phyloP scores from a whole-genome alignment of 306 rosid genomes.

The Medicago lupulina region DNA sequence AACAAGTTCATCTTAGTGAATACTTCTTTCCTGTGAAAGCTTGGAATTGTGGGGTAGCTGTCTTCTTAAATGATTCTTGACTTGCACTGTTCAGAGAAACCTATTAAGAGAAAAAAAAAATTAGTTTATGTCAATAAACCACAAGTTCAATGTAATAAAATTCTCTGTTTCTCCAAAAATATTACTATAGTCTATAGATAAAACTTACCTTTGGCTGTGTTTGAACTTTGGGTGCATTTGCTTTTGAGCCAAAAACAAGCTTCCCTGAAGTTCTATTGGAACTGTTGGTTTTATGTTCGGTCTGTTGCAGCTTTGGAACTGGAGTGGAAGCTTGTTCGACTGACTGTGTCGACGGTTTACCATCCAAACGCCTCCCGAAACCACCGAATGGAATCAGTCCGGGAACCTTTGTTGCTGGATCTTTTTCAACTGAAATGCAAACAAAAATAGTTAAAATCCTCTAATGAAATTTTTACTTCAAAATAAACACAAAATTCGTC shows the following conservation, averaged over 20 bases:
- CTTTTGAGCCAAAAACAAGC: conserved; percentile 60
- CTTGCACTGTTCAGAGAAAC: conserved; percentile 35
- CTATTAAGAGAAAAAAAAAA: too few species aligned
- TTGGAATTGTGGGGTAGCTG: conserved; percentile 53
- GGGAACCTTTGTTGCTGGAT: conserved; percentile 43
- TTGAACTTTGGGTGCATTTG: conserved; percentile 7
- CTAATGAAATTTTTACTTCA: not conserved
- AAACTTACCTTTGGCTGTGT: conserved; percentile 33
- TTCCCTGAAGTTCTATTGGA: conserved; percentile 47
- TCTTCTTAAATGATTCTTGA: conserved; percentile 45
- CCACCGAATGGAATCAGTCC: conserved; percentile 56
- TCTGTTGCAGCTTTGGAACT: conserved; percentile 37
- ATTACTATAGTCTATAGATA: too few species aligned
- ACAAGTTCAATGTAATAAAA: too few species aligned
- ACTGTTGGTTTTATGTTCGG: conserved; percentile 38
- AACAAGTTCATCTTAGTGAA: conserved; percentile 44
- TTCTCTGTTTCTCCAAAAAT: too few species aligned
- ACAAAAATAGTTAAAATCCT: not conserved
- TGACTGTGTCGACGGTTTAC: conserved; percentile 47
- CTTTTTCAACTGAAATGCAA: conserved; percentile 54
- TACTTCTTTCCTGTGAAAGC: conserved; percentile 68
- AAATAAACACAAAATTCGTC: not conserved
- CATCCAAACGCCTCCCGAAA: conserved; percentile 59
- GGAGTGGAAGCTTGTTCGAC: conserved; percentile 45
- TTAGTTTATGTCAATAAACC: too few species aligned